Evolutionary conservation across 495 filamentous ascomycete species (phyloP).

Genomic region (Xylaria acuta): DNA sequence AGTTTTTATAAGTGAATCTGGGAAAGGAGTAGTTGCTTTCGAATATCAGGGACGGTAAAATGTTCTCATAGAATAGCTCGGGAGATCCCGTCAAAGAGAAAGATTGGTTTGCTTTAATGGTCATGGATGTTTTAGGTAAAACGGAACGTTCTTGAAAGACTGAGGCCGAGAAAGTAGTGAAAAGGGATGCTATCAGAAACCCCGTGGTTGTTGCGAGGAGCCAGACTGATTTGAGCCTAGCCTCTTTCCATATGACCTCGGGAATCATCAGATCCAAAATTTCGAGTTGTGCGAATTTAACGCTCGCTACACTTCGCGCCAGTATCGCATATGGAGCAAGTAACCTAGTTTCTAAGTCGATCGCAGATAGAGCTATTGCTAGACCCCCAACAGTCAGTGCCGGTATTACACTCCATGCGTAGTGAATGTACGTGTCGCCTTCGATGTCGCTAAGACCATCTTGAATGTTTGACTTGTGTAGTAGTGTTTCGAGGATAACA

Average conservation of each 20-base stretch:
- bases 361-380: not conserved
- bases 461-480: not conserved
- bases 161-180: conserved; percentile 4
- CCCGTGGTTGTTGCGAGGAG: not conserved
- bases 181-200: not conserved
- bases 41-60: not conserved
- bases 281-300: not conserved
- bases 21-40: conserved; percentile 3
- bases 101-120: not conserved
- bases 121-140: not conserved
- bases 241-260: not conserved
- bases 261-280: conserved; percentile 5
- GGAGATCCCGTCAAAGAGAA: not conserved
- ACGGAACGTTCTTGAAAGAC: not conserved
- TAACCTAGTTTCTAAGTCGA: not conserved
- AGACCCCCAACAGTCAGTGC: not conserved
- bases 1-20: not conserved
- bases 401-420: not conserved
- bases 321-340: not conserved
- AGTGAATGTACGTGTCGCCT: not conserved
- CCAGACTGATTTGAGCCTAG: not conserved
- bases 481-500: not conserved
- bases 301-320: not conserved
- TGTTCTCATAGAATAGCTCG: not conserved
- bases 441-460: not conserved